Evolutionary conservation across 2,329 filamentous ascomycete genomes (phyloP), one percentile per base, ranked within the genome.

Genomic region (Raffaelea albimanens): DNA sequence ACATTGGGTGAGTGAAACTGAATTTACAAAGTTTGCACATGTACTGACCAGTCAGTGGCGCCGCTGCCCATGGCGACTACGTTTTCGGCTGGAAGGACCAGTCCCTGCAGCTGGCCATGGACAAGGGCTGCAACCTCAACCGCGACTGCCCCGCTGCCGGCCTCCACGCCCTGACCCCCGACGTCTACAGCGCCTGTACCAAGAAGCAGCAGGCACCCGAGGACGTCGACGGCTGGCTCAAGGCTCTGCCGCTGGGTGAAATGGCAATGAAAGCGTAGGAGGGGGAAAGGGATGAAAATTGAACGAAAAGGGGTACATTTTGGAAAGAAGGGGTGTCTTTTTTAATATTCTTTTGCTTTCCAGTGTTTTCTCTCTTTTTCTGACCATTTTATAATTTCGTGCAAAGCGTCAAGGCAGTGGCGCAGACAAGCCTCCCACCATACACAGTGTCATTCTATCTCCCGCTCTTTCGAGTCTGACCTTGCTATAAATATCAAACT

Each of bases 21-120:
- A n/a, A n/a, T n/a, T n/a, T n/a, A n/a, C n/a, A n/a, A n/a, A n/a
- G n/a, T n/a, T n/a, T n/a, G n/a, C n/a, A n/a, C n/a, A n/a, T n/a
- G n/a, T n/a, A n/a, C n/a, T n/a, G n/a, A n/a, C n/a, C 18, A 20
- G 25, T 13, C 13, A 29, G 66, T 34, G 71, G 71, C 25, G 63
- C 68, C 21, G 70, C 69, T 4, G 71, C 69, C 19, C 70, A 74
- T 58, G 71, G 69, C 21, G 71, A 75, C 59, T 75, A 75, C 57
- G 59, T 74, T 52, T 74, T 74, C 56, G 71, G 71, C 49, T 73
- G 71, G 71, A 67, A 73, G 57, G 67, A 63, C 50, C 62, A 72
- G 56, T 60, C 66, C 10, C 65, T 75, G 42, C 71, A 75, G 58
- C 67, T 62, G 60, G 67, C 68, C 56, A 69, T 71, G 67, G 68